Evolutionary conservation across 192 early-diverging fungal species (phyloP), one percentile per base, ranked within the genome.

Genomic region (Gryganskiella cystojenkinii): DNA sequence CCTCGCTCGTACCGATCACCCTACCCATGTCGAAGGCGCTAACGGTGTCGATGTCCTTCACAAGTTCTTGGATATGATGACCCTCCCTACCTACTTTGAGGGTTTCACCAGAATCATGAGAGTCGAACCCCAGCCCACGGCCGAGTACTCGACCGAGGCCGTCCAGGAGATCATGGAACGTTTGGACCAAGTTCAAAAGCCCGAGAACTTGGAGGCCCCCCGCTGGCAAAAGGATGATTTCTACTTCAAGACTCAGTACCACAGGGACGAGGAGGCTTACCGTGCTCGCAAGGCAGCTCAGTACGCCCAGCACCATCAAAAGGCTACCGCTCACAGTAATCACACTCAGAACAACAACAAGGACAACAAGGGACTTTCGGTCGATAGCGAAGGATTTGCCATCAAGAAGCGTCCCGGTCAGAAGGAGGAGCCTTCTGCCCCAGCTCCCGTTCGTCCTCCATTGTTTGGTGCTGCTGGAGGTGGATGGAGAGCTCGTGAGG

Each of bases 1-100:
- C 22, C 80, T 83, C 54, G 82, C 70, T 20, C 86, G 92, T 37
- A 46, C 65, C 60, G 82, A 90, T 30, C 92, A 94, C 71, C 90
- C 92, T 33, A 92, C 91, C 3, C 87, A 90, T 34, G 92, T 94
- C 24, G 82, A 88, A 47, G 91, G 92, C 30, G 61, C 76, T 52
- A 75, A 86, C 47, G 91, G 91, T 2, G 75, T 88, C 4, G 80
- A 85, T 57, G 84, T 94, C 27, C 81, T 92, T n/a, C 75, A 82
- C 22, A 83, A 85, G 7, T 94, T 94, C 67, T 72, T 82, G 37
- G 70, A 79, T 22, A 80, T 81, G 64, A 82, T 81, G 70, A 70
- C 64, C 15, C 66, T 81, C 40, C 86, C 86, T 25, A 74, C 65
- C 11, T 47, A 52, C 28, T 76, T 75, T 51, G 86, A 87, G 68